Base-by-base conservation (phyloP, 352 stramenopile genomes). In the Globisporangium yorkense region DNA sequence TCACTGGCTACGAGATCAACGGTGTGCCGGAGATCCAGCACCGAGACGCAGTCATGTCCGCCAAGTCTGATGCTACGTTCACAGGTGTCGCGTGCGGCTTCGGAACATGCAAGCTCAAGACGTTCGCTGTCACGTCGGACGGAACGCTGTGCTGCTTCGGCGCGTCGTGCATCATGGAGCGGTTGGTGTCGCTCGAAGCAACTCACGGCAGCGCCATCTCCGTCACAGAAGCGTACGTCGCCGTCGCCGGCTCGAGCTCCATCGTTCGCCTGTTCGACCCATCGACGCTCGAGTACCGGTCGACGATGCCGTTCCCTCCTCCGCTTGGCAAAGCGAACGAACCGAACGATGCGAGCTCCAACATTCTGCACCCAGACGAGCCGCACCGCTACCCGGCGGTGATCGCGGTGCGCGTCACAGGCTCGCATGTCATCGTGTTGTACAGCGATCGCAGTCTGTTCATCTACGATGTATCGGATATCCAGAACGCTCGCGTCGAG, bases 391-490 rank as follows among this genome's bases (percentile, higher is more conserved):
- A 89, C 46, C 74, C 84, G 1, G 72, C 82, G 0, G 70, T 65
- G 4, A 71, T 89, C 44, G 84, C 76, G 20, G 67, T 88, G 0
- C 75, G 81, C 16, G 57, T 92, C 21, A 78, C 80, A 0, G 84
- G 79, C 0, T 84, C 75, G 5, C 74, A 88, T 39, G 70, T 86
- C 6, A 63, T 89, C 24, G 74, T 67, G 21, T 60, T 95, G 9
- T 96, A 96, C 61, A 83, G 75, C 33, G 87, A 96, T 53, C 77
- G 78, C 56, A 87, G 75, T 31, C 65, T 96, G 46, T 92, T 93
- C 51, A 80, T 96, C 24, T 93, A 89, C 49, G 72, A 79, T 40
- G 75, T 85, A 16, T 54, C 65, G 4, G 71, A 94, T 41, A 53
- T 62, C n/a, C 69, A 87, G 24, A 64, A 72, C 16, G 57, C 77